Evolutionary conservation across 768 basidiomycete genomes (phyloP).

Genomic region (Mycena metata): DNA sequence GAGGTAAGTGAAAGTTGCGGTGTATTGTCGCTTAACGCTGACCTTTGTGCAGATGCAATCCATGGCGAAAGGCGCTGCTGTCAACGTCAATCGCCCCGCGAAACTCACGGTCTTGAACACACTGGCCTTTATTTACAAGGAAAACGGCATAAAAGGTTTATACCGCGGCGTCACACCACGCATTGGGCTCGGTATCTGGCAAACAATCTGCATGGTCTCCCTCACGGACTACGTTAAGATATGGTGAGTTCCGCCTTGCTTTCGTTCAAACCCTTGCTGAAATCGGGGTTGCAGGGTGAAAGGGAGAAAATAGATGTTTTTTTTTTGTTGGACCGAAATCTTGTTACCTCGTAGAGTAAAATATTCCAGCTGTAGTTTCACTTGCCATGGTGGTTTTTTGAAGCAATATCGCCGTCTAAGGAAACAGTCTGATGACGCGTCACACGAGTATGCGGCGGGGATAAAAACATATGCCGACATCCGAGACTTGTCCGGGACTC

Average conservation of each 20-base stretch:
- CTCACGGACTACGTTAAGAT: slow-evolving; percentile 96
- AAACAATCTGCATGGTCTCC: slow-evolving; percentile 99
- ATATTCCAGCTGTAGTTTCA: slow-evolving; percentile 33
- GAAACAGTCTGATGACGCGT: no score
- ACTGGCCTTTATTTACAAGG: slow-evolving; percentile 92
- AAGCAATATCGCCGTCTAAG: no score
- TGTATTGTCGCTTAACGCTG: slow-evolving; percentile 13
- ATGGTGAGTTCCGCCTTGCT: slow-evolving; percentile 62
- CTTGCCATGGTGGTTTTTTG: no score
- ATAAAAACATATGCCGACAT: no score
- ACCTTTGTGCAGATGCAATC: slow-evolving; percentile 89
- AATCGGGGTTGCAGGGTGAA: slow-evolving; percentile 62
- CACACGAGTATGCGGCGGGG: neutral
- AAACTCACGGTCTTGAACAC: slow-evolving; percentile 95
- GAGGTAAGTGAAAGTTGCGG: slow-evolving; percentile 68
- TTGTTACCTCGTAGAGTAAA: slow-evolving; percentile 41
- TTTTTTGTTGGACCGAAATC: slow-evolving; percentile 41
- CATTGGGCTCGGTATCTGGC: slow-evolving; percentile 96
- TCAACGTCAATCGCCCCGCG: slow-evolving; percentile 83
- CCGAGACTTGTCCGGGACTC: neutral
- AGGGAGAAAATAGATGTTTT: slow-evolving; percentile 45
- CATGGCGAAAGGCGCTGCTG: slow-evolving; percentile 86
- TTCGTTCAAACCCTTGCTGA: slow-evolving; percentile 31
- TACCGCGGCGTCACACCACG: slow-evolving; percentile 99
- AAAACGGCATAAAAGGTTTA: slow-evolving; percentile 95